Conservation (phyloP, 1,139 yeast species). For the Casaregolazyma lundiana region DNA sequence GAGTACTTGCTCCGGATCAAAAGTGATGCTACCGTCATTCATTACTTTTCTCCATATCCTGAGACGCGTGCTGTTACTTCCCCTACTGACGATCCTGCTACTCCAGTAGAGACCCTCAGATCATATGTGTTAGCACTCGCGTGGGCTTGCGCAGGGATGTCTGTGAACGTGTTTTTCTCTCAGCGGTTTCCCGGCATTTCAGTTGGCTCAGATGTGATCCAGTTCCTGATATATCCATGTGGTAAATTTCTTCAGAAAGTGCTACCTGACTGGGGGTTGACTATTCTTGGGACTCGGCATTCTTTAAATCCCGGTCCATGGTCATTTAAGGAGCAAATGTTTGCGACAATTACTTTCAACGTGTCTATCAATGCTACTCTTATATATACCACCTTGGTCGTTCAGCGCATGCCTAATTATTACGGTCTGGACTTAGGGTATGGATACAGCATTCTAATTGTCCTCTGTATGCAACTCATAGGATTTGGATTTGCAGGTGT, state of each 20-base stretch:
- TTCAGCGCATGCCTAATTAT: constrained; percentile 26
- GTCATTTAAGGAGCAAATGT: constrained; percentile 67
- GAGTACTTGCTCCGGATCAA: constrained; percentile 39
- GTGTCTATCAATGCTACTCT: constrained; percentile 12
- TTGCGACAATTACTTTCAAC: constrained; percentile 44
- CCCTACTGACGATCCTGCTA: constrained; percentile 35
- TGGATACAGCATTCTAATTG: constrained; percentile 48
- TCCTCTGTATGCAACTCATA: constrained; percentile 50
- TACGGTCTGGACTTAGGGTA: constrained; percentile 42
- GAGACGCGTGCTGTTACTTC: constrained; percentile 47
- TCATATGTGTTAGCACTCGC: constrained; percentile 51
- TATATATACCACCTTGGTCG: constrained; percentile 9
- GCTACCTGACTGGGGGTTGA: constrained; percentile 49
- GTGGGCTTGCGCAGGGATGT: constrained; percentile 54
- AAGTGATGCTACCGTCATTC: constrained; percentile 47
- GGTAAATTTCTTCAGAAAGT: constrained; percentile 37
- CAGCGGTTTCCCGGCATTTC: constrained; percentile 52
- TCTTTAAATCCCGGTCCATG: constrained; percentile 60
- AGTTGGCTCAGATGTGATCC: constrained; percentile 47
- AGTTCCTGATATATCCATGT: constrained; percentile 54
- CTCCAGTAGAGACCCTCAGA: constrained; percentile 53
- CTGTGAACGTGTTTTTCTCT: constrained; percentile 54
- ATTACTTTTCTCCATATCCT: constrained; percentile 57
- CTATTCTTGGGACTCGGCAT: constrained; percentile 36
- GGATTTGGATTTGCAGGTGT: constrained; percentile 64